These are phyloP conservation scores for Cornus florida DNA, from an alignment of 148 eudicot species.

Conservation along the genomic window DNA sequence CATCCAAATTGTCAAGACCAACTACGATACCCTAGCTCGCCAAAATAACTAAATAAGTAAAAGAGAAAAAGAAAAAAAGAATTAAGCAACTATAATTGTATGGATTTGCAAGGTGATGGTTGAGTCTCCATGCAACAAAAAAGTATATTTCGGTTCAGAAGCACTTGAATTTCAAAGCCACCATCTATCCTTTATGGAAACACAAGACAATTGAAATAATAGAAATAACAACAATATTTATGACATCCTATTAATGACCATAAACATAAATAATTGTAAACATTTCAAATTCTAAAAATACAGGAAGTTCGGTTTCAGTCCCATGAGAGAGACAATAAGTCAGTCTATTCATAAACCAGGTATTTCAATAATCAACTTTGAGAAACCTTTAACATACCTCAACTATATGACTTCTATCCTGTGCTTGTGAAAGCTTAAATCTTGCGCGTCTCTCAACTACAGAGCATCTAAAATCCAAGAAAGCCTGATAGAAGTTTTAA, in stretches of 20 bases:
- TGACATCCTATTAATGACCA: neutral
- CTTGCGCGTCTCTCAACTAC: constrained; percentile 85
- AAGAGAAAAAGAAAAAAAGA: too few species aligned
- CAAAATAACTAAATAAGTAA: constrained; percentile 3
- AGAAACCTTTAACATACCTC: constrained; percentile 49
- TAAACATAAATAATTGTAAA: too few species aligned
- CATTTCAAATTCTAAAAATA: neutral
- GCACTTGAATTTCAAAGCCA: constrained; percentile 10
- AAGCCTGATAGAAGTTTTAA: constrained; percentile 56
- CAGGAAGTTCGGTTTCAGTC: neutral
- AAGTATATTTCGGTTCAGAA: neutral
- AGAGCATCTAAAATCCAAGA: constrained; percentile 85
- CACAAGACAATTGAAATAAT: neutral
- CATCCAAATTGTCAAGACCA: constrained; percentile 92
- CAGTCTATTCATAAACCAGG: neutral
- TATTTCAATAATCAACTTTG: neutral
- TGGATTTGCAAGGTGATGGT: neutral
- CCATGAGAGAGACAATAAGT: neutral
- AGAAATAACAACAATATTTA: neutral
- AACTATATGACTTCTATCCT: constrained; percentile 78
- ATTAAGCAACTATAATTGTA: neutral
- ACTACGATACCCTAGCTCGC: constrained; percentile 67
- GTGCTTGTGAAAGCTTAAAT: constrained; percentile 79
- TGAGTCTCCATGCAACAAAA: neutral
- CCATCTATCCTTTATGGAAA: neutral